phyloP scores from a whole-genome alignment of 2,329 filamentous ascomycete genomes.

The Fusarium albidum region DNA sequence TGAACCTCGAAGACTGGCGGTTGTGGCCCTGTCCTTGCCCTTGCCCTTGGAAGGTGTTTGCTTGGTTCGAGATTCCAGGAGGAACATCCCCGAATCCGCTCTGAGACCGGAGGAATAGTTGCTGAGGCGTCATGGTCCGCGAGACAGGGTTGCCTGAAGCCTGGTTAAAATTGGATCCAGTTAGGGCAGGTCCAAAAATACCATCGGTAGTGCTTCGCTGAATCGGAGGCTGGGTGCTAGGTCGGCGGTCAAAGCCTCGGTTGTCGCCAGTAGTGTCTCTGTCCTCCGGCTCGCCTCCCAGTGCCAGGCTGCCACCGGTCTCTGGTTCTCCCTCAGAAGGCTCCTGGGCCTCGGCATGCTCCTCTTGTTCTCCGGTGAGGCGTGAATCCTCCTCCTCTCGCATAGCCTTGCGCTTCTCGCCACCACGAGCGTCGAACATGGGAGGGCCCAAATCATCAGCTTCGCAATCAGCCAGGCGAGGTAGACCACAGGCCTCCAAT shows the following conservation, averaged over 20 bases:
- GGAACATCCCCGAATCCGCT: conserved; percentile 67
- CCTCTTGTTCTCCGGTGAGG: conserved; percentile 56
- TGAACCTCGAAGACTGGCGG: conserved; percentile 86
- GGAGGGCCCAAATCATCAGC: conserved; percentile 61
- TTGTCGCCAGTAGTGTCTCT: conserved; percentile 64
- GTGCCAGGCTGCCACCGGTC: conserved; percentile 82
- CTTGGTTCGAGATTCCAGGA: conserved; percentile 60
- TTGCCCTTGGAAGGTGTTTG: conserved; percentile 61
- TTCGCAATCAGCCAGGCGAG: conserved; percentile 21
- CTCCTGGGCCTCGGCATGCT: conserved; percentile 54
- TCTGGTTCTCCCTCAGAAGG: conserved; percentile 78
- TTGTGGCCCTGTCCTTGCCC: conserved; percentile 74
- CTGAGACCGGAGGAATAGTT: conserved; percentile 74
- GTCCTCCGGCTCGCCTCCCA: conserved; percentile 94
- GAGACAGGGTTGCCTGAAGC: conserved; percentile 62
- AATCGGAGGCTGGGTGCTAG: conserved; percentile 79
- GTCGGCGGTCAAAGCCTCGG: conserved; percentile 64
- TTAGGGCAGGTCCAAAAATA: conserved; percentile 62
- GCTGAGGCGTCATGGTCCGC: conserved; percentile 82
- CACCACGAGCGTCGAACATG: conserved; percentile 83
- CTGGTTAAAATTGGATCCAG: conserved; percentile 57
- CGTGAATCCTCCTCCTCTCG: conserved; percentile 73
- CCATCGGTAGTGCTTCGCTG: conserved; percentile 67
- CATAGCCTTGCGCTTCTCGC: conserved; percentile 80
- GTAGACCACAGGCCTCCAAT: conserved; percentile 48